Conservation (phyloP, 1,139 yeast species). For the Insectozyma bohioensis region DNA sequence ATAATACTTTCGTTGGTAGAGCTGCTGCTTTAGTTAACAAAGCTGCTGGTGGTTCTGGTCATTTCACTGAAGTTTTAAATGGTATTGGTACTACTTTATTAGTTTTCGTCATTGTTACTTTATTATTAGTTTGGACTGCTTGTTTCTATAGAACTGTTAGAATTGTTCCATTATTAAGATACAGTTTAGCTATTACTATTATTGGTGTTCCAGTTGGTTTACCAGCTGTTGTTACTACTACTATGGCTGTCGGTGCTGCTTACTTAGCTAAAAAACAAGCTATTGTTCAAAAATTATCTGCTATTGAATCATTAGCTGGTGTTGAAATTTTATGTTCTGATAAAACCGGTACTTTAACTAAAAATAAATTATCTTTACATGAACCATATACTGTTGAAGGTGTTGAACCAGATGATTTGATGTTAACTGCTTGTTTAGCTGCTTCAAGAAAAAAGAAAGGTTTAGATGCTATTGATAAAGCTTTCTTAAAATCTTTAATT, state of each 20-base stretch:
- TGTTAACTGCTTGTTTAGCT: constrained; percentile 98
- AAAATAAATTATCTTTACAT: constrained; percentile 93
- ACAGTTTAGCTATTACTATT: constrained; percentile 93
- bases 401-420: constrained; percentile 94
- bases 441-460: constrained; percentile 99
- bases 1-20: constrained; percentile 88
- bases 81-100: constrained; percentile 94
- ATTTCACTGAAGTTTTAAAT: constrained; percentile 95
- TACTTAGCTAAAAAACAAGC: constrained; percentile 98
- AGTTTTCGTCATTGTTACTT: constrained; percentile 84
- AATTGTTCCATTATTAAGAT: constrained; percentile 89
- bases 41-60: constrained; percentile 93
- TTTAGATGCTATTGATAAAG: constrained; percentile 96
- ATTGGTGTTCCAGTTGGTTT: constrained; percentile 99
- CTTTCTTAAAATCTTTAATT: constrained; percentile 89
- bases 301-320: constrained; percentile 98
- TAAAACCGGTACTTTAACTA: constrained; percentile 98
- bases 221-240: constrained; percentile 99
- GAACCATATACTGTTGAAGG: constrained; percentile 99
- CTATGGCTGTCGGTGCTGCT: constrained; percentile 99
- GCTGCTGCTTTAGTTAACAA: constrained; percentile 96
- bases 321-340: constrained; percentile 98
- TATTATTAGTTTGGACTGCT: constrained; percentile 90
- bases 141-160: constrained; percentile 92
- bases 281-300: constrained; percentile 96